Base-by-base conservation (phyloP, 345 rosid genomes). In the Citrus medica region DNA sequence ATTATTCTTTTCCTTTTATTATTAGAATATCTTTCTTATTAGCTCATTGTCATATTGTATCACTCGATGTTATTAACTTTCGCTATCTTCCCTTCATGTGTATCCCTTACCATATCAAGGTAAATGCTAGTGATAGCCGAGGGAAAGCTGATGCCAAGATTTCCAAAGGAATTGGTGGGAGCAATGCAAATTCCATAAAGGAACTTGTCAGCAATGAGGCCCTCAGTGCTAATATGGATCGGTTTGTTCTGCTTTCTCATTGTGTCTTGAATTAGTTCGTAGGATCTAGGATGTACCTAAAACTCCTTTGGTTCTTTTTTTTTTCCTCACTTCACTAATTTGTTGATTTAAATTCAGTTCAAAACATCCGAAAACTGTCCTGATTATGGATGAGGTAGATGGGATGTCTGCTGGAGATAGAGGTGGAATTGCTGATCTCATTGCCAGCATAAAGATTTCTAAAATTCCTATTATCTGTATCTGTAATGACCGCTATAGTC, bases 401-500 rank as follows among this genome's bases (percentile, higher is more conserved):
- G 99, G 99, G 67, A 96, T 96, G 99, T 96, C 99, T 73, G 99
- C 99, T 67, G 99, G 99, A 65, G 99, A 96, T 84, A 89, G 99
- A 86, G 98, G 98, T 78, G 99, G 99, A 84, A 79, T 96, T 79
- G 94, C 98, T 30, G 99, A 96, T 83, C 98, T 96, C 80, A 94
- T 96, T 82, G 98, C 96, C 56, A 96, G 98, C 88, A 91, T 96
- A 86, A 96, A 92, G 83, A 88, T 89, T 56, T 96, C 99, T 73
- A 96, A 90, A 83, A 89, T 96, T 80, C 99, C 99, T 76, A 92
- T 96, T 81, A 89, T 96, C 74, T 96, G 99, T 85, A 96, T 96
- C 69, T 96, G 99, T 79, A 96, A 96, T 86, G 99, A 96, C 76
- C 94, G 98, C 51, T 96, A 92, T 84, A 92, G 98, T 90, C 99